Conservation (phyloP, 2,329 filamentous ascomycete species). For the Colletotrichum tamarilloi region DNA sequence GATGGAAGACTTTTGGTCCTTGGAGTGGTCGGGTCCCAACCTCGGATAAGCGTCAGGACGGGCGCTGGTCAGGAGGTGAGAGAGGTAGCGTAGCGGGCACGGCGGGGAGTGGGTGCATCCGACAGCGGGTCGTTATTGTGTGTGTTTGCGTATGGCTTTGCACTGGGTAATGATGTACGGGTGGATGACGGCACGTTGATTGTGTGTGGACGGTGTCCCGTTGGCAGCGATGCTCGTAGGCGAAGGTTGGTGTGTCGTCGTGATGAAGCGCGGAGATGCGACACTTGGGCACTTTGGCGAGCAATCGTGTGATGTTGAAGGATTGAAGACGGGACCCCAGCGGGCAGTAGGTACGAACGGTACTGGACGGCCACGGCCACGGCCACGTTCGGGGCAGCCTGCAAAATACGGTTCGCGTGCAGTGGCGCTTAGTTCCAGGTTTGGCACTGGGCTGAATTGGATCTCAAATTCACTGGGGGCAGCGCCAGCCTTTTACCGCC, state of each 20-base stretch:
- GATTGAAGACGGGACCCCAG: slow-evolving; percentile 35
- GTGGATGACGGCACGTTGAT: neutral
- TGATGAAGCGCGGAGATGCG: slow-evolving; percentile 28
- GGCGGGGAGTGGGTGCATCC: slow-evolving; percentile 36
- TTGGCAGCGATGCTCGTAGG: neutral
- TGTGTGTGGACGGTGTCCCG: neutral
- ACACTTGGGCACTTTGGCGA: slow-evolving; percentile 15
- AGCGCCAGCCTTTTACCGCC: slow-evolving; percentile 24
- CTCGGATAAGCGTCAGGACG: slow-evolving; percentile 31
- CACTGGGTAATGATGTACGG: neutral
- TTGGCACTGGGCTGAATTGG: slow-evolving; percentile 18
- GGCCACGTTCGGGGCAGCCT: slow-evolving; percentile 28
- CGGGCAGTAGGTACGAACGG: no score
- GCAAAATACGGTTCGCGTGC: slow-evolving; percentile 37
- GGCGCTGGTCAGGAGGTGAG: slow-evolving; percentile 29
- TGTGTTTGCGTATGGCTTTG: slow-evolving; percentile 5
- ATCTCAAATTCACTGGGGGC: slow-evolving; percentile 22
- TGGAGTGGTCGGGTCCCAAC: slow-evolving; percentile 33
- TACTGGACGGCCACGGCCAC: neutral
- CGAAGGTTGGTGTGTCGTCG: neutral
- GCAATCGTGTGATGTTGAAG: slow-evolving; percentile 37
- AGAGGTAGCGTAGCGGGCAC: slow-evolving; percentile 28
- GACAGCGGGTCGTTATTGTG: slow-evolving; percentile 22
- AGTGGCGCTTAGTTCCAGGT: slow-evolving; percentile 30
- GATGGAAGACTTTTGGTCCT: slow-evolving; percentile 29